These are phyloP conservation scores for Mycosphaerella sp. DNA, from an alignment of 2,329 filamentous ascomycete genomes.

Conservation along the genomic window DNA sequence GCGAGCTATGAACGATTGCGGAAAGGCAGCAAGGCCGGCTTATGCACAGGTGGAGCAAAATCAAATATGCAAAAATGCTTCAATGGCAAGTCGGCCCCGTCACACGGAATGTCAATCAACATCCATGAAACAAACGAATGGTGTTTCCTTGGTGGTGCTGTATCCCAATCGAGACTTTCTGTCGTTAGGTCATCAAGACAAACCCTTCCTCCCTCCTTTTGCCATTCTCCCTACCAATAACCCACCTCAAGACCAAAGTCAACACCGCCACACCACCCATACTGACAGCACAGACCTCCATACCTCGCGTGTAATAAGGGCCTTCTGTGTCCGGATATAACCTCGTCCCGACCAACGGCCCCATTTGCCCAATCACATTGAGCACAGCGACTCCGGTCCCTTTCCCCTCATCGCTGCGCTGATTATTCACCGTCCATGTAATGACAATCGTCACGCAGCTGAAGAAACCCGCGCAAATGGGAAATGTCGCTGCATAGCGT, in stretches of 20 bases:
- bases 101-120: too few relatives aligned
- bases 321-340: conserved; percentile 48
- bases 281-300: conserved; percentile 45
- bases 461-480: conserved; percentile 75
- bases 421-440: conserved; percentile 85
- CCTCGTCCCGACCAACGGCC: conserved; percentile 55
- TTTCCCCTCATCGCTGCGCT: conserved; percentile 60
- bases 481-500: conserved; percentile 71
- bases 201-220: conserved; percentile 12
- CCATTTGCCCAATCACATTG: conserved; percentile 75
- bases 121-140: neutral
- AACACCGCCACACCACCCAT: conserved; percentile 45
- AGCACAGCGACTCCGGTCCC: conserved; percentile 73
- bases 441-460: conserved; percentile 76
- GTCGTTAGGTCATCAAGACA: conserved; percentile 10
- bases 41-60: too few relatives aligned
- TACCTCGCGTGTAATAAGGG: conserved; percentile 46
- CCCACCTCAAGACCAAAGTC: conserved; percentile 38
- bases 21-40: too few relatives aligned
- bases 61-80: too few relatives aligned
- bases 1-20: too few relatives aligned
- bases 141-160: neutral
- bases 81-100: too few relatives aligned
- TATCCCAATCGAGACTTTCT: neutral
- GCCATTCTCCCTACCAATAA: conserved; percentile 35